Evolutionary conservation across 2,329 filamentous ascomycete species (phyloP), one percentile per base, ranked within the genome.

Genomic region (Neospermospora avenae): DNA sequence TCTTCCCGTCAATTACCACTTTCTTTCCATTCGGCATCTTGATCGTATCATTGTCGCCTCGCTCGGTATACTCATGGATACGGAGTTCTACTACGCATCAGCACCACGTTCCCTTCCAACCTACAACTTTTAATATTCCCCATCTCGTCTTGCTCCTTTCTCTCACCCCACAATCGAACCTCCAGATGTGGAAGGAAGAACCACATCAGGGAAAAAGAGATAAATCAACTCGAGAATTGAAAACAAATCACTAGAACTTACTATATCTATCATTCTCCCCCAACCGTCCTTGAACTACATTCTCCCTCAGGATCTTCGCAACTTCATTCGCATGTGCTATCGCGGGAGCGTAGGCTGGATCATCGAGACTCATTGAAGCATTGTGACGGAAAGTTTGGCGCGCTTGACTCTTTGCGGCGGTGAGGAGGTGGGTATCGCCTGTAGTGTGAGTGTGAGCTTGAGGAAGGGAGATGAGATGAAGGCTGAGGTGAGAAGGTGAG

Each of bases 21-120:
- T 65, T 67, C 63, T 72, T 62, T 45, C 70, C 71, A 63, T 72
- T 71, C 25, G 73, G 73, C 71, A 85, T 79, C 76, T 93, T 96
- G 70, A 97, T 85, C 35, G 88, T 90, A 68, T 97, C 92, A 72
- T 99, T 99, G 76, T 98, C 90, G 57, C 95, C 92, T 66, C 91
- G 82, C 75, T 99, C 93, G 31, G 89, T 99, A 66, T 96, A 79
- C 63, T 96, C 84, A 74, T 98, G 95, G 76, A 99, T 97, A 55
- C 88, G 83, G 59, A 98, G 77, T 72, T 89, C 92, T 97, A 45
- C 56, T 13, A 2, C 41, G 8, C n/a, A 34, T 63, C 48, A 63
- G 25, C 42, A 20, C 25, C n/a, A 46, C 24, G 41, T 4, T 51
- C 35, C 11, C 14, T 39, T 13, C 22, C 28, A 31, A 31, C 28